Evolutionary conservation across 306 rosid genomes (phyloP).

Genomic region (Malus sieversii): DNA sequence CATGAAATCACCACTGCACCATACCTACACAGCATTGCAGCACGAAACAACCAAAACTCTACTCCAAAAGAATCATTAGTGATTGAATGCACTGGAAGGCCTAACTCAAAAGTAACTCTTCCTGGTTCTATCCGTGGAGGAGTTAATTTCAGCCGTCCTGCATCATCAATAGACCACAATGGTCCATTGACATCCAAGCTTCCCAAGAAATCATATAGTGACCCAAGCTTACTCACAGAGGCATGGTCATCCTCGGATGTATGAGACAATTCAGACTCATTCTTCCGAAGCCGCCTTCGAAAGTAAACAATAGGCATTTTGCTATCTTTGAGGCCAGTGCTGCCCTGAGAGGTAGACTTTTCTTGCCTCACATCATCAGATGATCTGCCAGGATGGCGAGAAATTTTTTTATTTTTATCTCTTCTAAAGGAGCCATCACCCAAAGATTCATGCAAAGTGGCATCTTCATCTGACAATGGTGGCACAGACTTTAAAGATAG

Average conservation of each 20-base stretch:
- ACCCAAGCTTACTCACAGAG: constrained; percentile 21
- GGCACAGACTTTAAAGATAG: constrained; percentile 29
- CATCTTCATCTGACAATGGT: constrained; percentile 38
- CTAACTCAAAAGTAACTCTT: constrained; percentile 37
- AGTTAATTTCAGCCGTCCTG: constrained; percentile 38
- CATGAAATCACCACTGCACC: constrained; percentile 56
- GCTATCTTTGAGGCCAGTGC: constrained; percentile 31
- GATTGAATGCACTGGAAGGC: constrained; percentile 33
- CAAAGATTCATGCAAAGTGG: constrained; percentile 13
- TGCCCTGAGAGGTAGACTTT: constrained; percentile 33
- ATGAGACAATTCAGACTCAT: constrained; percentile 29
- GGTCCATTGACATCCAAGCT: constrained; percentile 33
- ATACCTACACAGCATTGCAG: constrained; percentile 36
- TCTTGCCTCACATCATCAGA: constrained; percentile 31
- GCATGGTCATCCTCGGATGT: constrained; percentile 22
- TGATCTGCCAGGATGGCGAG: constrained; percentile 35
- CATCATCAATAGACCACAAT: constrained; percentile 45
- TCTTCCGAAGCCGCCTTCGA: constrained; percentile 60
- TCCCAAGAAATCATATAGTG: constrained; percentile 17
- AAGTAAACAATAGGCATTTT: constrained; percentile 70
- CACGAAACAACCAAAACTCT: constrained; percentile 42
- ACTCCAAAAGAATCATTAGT: constrained; percentile 34
- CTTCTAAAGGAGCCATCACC: constrained; percentile 26
- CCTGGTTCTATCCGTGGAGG: constrained; percentile 34
- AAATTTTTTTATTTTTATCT: constrained; percentile 25